A percentile compares a stretch with the other conserved stretches of the same genome.
phyloP scores from a whole-genome alignment of 2,329 filamentous ascomycete genomes.

The Hirsutella rhossiliensis region DNA sequence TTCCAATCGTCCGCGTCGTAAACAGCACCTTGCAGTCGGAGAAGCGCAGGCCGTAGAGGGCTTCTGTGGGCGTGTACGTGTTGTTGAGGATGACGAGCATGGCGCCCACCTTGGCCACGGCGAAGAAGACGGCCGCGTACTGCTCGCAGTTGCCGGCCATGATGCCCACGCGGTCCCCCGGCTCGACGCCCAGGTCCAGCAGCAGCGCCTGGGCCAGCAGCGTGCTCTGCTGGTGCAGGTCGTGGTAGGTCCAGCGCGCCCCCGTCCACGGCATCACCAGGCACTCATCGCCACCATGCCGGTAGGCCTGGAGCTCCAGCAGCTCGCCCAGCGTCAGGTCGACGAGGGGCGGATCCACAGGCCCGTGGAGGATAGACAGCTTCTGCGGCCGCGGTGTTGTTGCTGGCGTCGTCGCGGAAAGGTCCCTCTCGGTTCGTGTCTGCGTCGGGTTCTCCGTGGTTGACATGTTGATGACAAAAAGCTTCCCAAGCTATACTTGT shows the following conservation, averaged over 20 bases:
- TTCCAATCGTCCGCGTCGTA: slow-evolving; percentile 57
- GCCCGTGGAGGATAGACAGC: slow-evolving; percentile 54
- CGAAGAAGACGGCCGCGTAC: slow-evolving; percentile 68
- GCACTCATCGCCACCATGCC: slow-evolving; percentile 54
- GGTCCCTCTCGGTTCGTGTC: too few relatives aligned
- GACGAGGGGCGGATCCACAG: slow-evolving; percentile 55
- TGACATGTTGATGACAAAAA: too few relatives aligned
- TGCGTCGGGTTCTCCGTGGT: too few relatives aligned
- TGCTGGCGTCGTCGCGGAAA: too few relatives aligned
- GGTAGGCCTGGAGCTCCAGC: slow-evolving; percentile 56
- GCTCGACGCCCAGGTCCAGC: slow-evolving; percentile 51
- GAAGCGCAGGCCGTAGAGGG: slow-evolving; percentile 58
- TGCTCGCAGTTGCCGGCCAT: slow-evolving; percentile 73
- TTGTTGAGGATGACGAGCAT: slow-evolving; percentile 72
- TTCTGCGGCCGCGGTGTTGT: slow-evolving; percentile 14
- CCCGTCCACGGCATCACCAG: slow-evolving; percentile 67
- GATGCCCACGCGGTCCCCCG: slow-evolving; percentile 60
- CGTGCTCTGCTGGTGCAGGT: slow-evolving; percentile 50
- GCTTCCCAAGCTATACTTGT: too few relatives aligned
- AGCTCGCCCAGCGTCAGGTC: slow-evolving; percentile 63
- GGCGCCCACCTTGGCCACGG: slow-evolving; percentile 52
- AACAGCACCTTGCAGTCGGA: slow-evolving; percentile 64
- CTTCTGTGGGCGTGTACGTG: slow-evolving; percentile 65
- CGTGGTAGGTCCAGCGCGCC: slow-evolving; percentile 59
- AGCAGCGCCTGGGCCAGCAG: slow-evolving; percentile 54